phyloP scores from a whole-genome alignment of 768 basidiomycete species.

The Asterophora lycoperdoides region DNA sequence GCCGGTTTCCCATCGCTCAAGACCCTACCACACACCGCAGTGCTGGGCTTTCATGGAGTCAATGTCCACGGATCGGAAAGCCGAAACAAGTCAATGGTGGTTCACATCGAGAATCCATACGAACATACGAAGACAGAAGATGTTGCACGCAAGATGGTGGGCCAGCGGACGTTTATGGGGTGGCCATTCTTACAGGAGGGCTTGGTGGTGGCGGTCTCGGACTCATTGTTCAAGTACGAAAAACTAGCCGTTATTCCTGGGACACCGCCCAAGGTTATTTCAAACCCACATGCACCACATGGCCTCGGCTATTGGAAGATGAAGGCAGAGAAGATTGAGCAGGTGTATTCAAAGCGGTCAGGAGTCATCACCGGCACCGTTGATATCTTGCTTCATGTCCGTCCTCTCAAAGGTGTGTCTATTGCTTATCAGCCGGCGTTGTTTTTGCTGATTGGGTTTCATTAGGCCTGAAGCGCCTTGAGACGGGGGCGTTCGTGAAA shows the following conservation, averaged over 20 bases:
- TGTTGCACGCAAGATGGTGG: conserved; percentile 71
- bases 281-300: conserved; percentile 68
- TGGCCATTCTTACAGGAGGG: conserved; percentile 98
- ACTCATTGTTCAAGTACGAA: conserved; percentile 84
- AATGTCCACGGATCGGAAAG: conserved; percentile 91
- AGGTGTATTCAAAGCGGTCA: conserved; percentile 81
- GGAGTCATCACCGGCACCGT: conserved; percentile 83
- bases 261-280: conserved; percentile 50
- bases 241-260: conserved; percentile 52
- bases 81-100: conserved; percentile 89
- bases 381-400: conserved; percentile 81
- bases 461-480: conserved; percentile 82
- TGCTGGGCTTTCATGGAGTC: conserved; percentile 81
- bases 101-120: conserved; percentile 75
- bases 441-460: conserved; percentile 1
- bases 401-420: conserved; percentile 78
- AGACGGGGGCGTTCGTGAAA: conserved; percentile 89
- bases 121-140: conserved; percentile 66
- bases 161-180: conserved; percentile 69
- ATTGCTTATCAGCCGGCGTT: background rate
- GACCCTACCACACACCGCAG: conserved; percentile 75
- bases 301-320: conserved; percentile 72
- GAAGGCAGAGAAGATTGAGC: conserved; percentile 79
- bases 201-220: conserved; percentile 79
- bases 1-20: conserved; percentile 97